Conservation (phyloP, 441 rosid genomes). For the Biscutella laevigata region DNA sequence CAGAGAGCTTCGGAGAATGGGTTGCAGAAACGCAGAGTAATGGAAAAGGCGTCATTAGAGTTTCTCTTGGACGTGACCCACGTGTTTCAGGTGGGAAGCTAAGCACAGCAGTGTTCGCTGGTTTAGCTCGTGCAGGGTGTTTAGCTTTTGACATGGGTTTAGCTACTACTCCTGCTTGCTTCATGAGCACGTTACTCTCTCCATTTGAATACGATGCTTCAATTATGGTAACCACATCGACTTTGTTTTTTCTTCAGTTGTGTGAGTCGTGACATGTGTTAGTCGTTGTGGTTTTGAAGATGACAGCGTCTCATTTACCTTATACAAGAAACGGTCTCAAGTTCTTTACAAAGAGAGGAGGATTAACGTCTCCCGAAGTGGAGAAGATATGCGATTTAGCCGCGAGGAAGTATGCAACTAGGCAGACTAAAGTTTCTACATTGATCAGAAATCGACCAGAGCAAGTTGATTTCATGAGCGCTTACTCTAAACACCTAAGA, state of each 20-base stretch:
- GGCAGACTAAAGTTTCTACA: slow-evolving; percentile 59
- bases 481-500: slow-evolving; percentile 58
- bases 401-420: slow-evolving; percentile 56
- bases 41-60: slow-evolving; percentile 31
- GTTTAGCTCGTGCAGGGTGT: slow-evolving; percentile 77
- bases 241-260: no score
- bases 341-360: slow-evolving; percentile 83
- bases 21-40: slow-evolving; percentile 27
- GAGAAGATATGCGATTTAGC: slow-evolving; percentile 76
- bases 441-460: slow-evolving; percentile 30
- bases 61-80: slow-evolving; percentile 79
- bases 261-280: background rate
- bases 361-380: slow-evolving; percentile 71
- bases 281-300: slow-evolving; percentile 33
- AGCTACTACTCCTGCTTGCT: slow-evolving; percentile 94
- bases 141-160: slow-evolving; percentile 74
- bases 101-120: slow-evolving; percentile 70
- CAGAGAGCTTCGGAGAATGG: slow-evolving; percentile 92
- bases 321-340: slow-evolving; percentile 84
- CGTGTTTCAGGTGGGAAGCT: slow-evolving; percentile 53
- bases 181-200: slow-evolving; percentile 71
- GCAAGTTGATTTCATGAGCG: slow-evolving; percentile 63
- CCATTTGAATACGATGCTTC: slow-evolving; percentile 77
- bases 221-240: slow-evolving; percentile 92
- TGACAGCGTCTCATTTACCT: slow-evolving; percentile 96